Conservation (phyloP, 371 early-diverging fungal genomes). For the Lichtheimia ornata region DNA sequence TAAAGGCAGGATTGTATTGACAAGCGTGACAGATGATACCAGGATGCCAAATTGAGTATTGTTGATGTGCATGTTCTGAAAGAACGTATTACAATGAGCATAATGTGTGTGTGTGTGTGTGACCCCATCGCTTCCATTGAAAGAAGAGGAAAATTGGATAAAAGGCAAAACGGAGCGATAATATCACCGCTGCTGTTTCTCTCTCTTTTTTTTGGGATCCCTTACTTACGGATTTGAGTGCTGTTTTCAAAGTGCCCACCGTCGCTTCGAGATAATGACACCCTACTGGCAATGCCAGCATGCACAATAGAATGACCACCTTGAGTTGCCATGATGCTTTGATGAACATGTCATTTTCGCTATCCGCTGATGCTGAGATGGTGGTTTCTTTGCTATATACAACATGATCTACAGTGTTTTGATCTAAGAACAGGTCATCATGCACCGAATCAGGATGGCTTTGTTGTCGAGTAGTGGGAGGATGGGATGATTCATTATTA, state of each 20-base stretch:
- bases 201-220: no score
- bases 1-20: constrained; percentile 70
- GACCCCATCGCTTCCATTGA: no score
- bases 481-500: not conserved
- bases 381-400: constrained; percentile 17
- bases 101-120: no score
- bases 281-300: constrained; percentile 35
- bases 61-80: constrained; percentile 53
- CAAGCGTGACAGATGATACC: constrained; percentile 69
- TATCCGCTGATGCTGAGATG: constrained; percentile 1
- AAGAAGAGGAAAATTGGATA: not conserved
- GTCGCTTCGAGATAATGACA: constrained; percentile 48
- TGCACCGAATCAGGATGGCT: constrained; percentile 8
- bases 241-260: constrained; percentile 42
- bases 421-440: constrained; percentile 13
- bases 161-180: constrained; percentile 3
- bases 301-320: constrained; percentile 15
- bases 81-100: not conserved
- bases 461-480: not conserved
- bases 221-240: constrained; percentile 35
- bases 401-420: not conserved
- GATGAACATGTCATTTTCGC: constrained; percentile 7
- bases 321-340: constrained; percentile 22
- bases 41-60: constrained; percentile 74
- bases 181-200: not conserved